Evolutionary conservation across 495 filamentous ascomycete species (phyloP).

Genomic region (Talaromyces wortmannii): DNA sequence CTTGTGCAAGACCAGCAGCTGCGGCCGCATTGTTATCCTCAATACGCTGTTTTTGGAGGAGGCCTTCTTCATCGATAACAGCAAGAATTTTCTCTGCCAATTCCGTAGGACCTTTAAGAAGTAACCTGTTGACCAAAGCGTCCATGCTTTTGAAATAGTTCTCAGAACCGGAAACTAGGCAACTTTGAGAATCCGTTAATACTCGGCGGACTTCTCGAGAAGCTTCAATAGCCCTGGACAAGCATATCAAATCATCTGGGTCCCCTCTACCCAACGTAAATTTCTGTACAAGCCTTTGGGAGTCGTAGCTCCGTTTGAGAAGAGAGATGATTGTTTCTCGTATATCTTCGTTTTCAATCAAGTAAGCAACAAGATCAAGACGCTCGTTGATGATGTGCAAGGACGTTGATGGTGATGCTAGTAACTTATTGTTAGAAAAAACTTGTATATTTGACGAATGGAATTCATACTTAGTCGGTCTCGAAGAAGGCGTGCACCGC

Average conservation of each 20-base stretch:
- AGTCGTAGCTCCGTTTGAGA: constrained; percentile 75
- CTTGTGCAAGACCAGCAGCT: constrained; percentile 60
- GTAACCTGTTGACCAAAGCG: constrained; percentile 52
- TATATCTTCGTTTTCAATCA: constrained; percentile 55
- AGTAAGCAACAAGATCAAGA: constrained; percentile 72
- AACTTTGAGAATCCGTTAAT: constrained; percentile 16
- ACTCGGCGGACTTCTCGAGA: constrained; percentile 60
- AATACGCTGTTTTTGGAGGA: constrained; percentile 68
- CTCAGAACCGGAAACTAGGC: constrained; percentile 9
- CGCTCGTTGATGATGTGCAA: constrained; percentile 70
- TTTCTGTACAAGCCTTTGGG: constrained; percentile 84
- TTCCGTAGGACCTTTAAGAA: constrained; percentile 57
- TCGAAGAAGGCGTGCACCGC: constrained; percentile 75
- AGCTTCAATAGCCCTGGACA: constrained; percentile 75
- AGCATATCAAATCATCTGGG: constrained; percentile 79
- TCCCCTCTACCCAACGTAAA: constrained; percentile 90
- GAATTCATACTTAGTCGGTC: constrained; percentile 65
- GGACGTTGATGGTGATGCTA: constrained; percentile 77
- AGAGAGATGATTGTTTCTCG: constrained; percentile 59
- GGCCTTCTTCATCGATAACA: constrained; percentile 89
- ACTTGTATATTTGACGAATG: not conserved
- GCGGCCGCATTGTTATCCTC: constrained; percentile 65
- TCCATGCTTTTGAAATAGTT: constrained; percentile 32
- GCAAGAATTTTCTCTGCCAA: constrained; percentile 65
- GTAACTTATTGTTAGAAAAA: constrained; percentile 5